Base-by-base conservation (phyloP, 208 protist species). In the Trypanosoma brucei region DNA sequence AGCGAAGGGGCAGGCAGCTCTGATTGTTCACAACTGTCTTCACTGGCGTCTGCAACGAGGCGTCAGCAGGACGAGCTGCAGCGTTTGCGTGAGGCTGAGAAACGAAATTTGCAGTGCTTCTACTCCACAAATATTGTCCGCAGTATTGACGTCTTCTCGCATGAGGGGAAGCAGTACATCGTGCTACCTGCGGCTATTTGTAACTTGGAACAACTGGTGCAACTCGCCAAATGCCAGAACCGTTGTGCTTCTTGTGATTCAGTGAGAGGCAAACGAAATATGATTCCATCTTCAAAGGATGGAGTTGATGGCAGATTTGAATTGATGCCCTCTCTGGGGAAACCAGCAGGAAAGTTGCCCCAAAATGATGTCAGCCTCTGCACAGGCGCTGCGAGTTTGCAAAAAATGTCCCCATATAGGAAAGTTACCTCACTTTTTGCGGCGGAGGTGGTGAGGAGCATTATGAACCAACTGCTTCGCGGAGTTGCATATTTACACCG, bases 131-230 rank as follows among this genome's bases (percentile, higher is more conserved):
- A 91, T 70, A 75, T 94, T 40, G 79, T 92, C 35, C 85, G 85
- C 11, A 79, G 77, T 5, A 65, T 77, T 42, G 88, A 94, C 62
- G 67, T 88, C 46, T 94, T 94, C 72, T 78, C 76, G 5, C 78
- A 81, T 0, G 71, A 90, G 74, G 79, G 73, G 30, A 92, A 87
- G 64, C 76, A 89, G 68, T 94, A 92, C 58, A 73, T 92, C 3
- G 84, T 91, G 51, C 60, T 91, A 57, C 88, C 88, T 8, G 85
- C 92, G 53, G 83, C 88, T 2, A 75, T 92, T 51, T 94, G 88
- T 65, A 84, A 69, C 54, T 38, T 92, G 53, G 65, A 88, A 60
- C 84, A 94, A 64, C 68, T 94, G 3, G 67, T 92, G 7, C 63
- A 59, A n/a, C 68, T 74, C 46, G 55, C 72, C 11, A 54, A 81